Conservation (phyloP, 73 alveolate genomes). For the Effrenium voratum region DNA sequence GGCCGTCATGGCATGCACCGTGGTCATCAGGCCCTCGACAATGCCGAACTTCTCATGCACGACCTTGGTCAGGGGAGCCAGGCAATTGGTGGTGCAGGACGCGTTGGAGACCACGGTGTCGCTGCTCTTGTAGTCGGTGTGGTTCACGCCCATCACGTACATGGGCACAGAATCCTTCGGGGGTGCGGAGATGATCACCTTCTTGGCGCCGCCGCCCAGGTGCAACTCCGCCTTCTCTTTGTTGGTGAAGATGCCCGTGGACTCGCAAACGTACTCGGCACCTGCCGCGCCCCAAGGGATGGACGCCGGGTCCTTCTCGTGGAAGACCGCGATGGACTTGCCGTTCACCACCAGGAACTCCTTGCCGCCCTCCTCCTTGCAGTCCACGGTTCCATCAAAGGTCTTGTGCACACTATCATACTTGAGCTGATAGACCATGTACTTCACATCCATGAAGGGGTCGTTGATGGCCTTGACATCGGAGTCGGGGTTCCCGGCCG, state of each 20-base stretch:
- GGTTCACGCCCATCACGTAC: constrained; percentile 98
- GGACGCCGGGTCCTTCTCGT: no score
- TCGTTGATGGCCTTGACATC: constrained; percentile 96
- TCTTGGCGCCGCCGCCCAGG: constrained; percentile 97
- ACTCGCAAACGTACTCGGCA: constrained; percentile 97
- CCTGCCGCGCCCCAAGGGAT: constrained; percentile 94
- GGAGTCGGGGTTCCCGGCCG: no score
- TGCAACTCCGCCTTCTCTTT: constrained; percentile 96
- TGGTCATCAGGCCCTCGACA: constrained; percentile 98
- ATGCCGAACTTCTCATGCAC: constrained; percentile 98
- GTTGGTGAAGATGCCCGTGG: constrained; percentile 97
- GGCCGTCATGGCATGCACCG: constrained; percentile 98
- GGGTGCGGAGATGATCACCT: no score
- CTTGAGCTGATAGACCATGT: constrained; percentile 95
- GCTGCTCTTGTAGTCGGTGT: constrained; percentile 76
- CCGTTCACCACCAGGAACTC: constrained; percentile 37
- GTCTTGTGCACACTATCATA: constrained; percentile 96
- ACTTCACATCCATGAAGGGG: constrained; percentile 96
- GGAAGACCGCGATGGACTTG: no score
- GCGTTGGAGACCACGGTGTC: constrained; percentile 97
- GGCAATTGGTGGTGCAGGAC: constrained; percentile 99
- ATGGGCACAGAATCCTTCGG: constrained; percentile 97
- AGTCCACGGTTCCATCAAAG: constrained; percentile 23
- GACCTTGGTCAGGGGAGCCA: constrained; percentile 98
- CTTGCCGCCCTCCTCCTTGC: constrained; percentile 35